Evolutionary conservation across 2,329 filamentous ascomycete species (phyloP).

Genomic region (Aphanoascus verrucosus): DNA sequence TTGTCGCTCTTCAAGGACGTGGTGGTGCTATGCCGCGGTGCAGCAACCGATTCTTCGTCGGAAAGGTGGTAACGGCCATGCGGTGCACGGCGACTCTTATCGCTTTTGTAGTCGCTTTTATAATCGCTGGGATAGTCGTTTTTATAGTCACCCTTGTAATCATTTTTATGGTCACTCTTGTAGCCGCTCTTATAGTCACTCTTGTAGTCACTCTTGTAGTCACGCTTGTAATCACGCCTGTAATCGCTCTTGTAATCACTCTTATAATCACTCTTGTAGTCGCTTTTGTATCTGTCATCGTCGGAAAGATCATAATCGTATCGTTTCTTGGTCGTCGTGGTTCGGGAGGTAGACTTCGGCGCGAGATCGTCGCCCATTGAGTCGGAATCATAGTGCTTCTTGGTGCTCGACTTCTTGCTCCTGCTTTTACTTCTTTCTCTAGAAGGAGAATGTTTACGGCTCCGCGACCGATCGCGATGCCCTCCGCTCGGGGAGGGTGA

Average conservation of each 20-base stretch:
- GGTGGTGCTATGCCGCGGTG: constrained; percentile 8
- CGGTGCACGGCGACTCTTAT: constrained; percentile 15
- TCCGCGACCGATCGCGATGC: constrained; percentile 32
- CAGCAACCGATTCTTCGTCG: constrained; percentile 17
- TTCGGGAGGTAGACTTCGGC: constrained; percentile 1
- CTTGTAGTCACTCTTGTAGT: not conserved
- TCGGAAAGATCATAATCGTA: constrained; percentile 17
- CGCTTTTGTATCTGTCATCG: constrained; percentile 6
- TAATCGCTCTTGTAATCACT: not conserved
- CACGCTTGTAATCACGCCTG: not conserved
- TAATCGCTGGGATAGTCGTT: not conserved
- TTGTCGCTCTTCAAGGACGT: not conserved
- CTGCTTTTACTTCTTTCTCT: constrained; percentile 19
- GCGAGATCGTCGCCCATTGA: constrained; percentile 19
- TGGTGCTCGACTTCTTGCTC: constrained; percentile 14
- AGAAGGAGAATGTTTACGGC: constrained; percentile 25
- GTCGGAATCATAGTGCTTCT: constrained; percentile 24
- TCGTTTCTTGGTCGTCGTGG: constrained; percentile 23
- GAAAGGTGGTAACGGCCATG: constrained; percentile 21
- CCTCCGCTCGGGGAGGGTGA: constrained; percentile 37
- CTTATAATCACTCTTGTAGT: constrained; percentile 4
- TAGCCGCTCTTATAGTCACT: not conserved
- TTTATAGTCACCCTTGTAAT: not conserved
- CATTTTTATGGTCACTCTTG: not conserved
- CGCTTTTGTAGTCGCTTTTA: not conserved